phyloP scores from a whole-genome alignment of 2,329 filamentous ascomycete genomes.

The Alternaria tenuissima region DNA sequence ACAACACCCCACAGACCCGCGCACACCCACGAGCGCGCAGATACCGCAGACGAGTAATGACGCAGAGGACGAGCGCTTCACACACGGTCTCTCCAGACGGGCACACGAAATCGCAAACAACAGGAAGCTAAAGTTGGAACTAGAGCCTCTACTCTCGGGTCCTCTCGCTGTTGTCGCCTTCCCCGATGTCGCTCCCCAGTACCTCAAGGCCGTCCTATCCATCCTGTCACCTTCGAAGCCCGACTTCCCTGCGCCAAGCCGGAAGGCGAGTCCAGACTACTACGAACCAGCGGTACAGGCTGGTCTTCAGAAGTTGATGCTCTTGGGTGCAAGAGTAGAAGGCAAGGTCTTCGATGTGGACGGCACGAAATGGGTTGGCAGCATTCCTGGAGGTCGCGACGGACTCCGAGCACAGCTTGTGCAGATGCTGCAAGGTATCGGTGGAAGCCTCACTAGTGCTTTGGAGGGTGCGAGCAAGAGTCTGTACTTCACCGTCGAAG shows the following conservation, averaged over 20 bases:
- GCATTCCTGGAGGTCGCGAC: slow-evolving; percentile 82
- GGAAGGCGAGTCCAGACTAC: slow-evolving; percentile 79
- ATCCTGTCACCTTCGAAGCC: slow-evolving; percentile 74
- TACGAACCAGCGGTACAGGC: slow-evolving; percentile 80
- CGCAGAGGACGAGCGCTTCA: slow-evolving; percentile 61
- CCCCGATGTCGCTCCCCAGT: slow-evolving; percentile 81
- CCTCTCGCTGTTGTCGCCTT: slow-evolving; percentile 83
- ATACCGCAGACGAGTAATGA: slow-evolving; percentile 41
- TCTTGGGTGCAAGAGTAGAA: slow-evolving; percentile 88
- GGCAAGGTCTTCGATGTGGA: slow-evolving; percentile 82
- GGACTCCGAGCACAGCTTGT: slow-evolving; percentile 84
- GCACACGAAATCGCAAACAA: slow-evolving; percentile 62
- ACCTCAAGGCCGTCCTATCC: slow-evolving; percentile 81
- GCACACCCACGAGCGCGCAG: slow-evolving; percentile 44
- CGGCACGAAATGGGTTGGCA: slow-evolving; percentile 74
- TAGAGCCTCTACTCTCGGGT: slow-evolving; percentile 81
- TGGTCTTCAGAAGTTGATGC: slow-evolving; percentile 84
- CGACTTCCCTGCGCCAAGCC: slow-evolving; percentile 78
- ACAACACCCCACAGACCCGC: slow-evolving; percentile 42
- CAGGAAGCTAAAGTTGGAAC: slow-evolving; percentile 63
- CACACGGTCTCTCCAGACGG: slow-evolving; percentile 66
- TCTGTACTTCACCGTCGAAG: slow-evolving; percentile 88
- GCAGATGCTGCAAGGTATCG: slow-evolving; percentile 78
- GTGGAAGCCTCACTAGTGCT: slow-evolving; percentile 77
- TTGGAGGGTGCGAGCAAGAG: slow-evolving; percentile 82